Percentiles rank a stretch among this genome's conserved stretches.
Conservation (phyloP, 192 early-diverging fungal species). For the Backusella tarrabulga region DNA sequence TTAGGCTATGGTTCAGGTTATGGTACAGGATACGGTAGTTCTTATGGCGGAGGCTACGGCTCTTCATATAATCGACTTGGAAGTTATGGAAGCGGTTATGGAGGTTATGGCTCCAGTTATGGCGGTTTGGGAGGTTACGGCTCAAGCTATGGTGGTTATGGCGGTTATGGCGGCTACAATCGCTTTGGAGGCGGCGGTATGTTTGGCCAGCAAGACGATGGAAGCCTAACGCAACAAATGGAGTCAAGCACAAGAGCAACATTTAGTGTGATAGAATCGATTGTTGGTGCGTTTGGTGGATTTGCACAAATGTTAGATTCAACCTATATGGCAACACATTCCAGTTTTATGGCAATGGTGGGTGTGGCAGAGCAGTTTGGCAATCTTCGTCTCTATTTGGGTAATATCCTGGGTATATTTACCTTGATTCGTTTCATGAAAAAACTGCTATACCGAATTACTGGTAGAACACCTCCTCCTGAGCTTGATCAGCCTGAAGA, state of each 20-base stretch:
- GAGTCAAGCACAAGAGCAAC: conserved; percentile 89
- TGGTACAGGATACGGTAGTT: conserved; percentile 46
- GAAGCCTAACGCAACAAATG: conserved; percentile 74
- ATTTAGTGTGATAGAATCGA: conserved; percentile 87
- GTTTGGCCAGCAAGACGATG: conserved; percentile 47
- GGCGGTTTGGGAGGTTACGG: conserved; percentile 50
- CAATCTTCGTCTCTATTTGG: conserved; percentile 79
- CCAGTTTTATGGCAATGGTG: conserved; percentile 93
- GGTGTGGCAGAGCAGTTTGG: conserved; percentile 98
- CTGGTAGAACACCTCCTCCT: conserved; percentile 60
- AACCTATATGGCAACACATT: conserved; percentile 97
- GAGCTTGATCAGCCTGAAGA: conserved; percentile 44
- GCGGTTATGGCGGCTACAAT: conserved; percentile 36
- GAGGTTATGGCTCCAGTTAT: conserved; percentile 36
- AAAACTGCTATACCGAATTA: conserved; percentile 58
- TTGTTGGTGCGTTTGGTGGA: conserved; percentile 96
- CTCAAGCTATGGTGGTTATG: conserved; percentile 52
- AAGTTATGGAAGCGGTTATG: conserved; percentile 35
- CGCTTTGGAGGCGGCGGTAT: conserved; percentile 33
- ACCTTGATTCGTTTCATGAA: conserved; percentile 71
- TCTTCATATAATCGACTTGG: conserved; percentile 31
- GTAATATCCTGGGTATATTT: conserved; percentile 80
- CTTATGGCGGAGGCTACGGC: conserved; percentile 34
- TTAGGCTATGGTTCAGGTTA: conserved; percentile 36
- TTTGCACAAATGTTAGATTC: conserved; percentile 98